These are phyloP conservation scores for Wickerhamomyces subpelliculosus DNA, from an alignment of 805 yeast species.

Conservation along the genomic window DNA sequence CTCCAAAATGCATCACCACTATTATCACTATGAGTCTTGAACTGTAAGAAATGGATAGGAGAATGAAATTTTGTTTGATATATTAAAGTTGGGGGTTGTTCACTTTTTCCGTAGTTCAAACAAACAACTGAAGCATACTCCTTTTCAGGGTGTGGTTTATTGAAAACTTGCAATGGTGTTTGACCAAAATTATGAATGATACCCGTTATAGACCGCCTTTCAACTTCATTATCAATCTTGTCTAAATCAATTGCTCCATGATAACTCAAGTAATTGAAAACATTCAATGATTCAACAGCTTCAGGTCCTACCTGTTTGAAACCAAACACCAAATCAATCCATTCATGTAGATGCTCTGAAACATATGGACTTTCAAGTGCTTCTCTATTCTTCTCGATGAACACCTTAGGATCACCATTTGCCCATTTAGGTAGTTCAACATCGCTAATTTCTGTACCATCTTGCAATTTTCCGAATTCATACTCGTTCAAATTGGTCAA, in stretches of 20 bases:
- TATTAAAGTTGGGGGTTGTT: slow-evolving; percentile 30
- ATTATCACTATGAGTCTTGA: slow-evolving; percentile 31
- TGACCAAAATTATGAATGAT: slow-evolving; percentile 91
- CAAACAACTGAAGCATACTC: slow-evolving; percentile 32
- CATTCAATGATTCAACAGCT: slow-evolving; percentile 63
- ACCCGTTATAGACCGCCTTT: slow-evolving; percentile 70
- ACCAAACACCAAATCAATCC: slow-evolving; percentile 88
- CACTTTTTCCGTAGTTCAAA: slow-evolving; percentile 25
- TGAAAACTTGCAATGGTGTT: slow-evolving; percentile 71
- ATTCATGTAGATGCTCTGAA: slow-evolving; percentile 63
- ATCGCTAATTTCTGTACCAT: slow-evolving; percentile 45
- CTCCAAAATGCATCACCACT: slow-evolving; percentile 37
- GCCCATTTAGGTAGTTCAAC: slow-evolving; percentile 85
- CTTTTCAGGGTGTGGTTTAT: slow-evolving; percentile 55
- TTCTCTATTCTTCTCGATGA: slow-evolving; percentile 68
- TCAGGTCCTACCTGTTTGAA: slow-evolving; percentile 66
- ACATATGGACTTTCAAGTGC: slow-evolving; percentile 83
- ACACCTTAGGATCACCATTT: slow-evolving; percentile 63
- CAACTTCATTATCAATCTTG: slow-evolving; percentile 62
- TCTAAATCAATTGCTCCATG: slow-evolving; percentile 80
- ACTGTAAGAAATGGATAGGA: slow-evolving; percentile 39
- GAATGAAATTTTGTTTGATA: slow-evolving; percentile 35
- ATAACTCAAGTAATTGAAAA: slow-evolving; percentile 79
- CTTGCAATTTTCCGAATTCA: slow-evolving; percentile 66
- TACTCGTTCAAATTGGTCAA: slow-evolving; percentile 56